A percentile compares a stretch with the other conserved stretches of the same genome.
phyloP scores from a whole-genome alignment of 305 asterid genomes.

The Solanum chacoense region DNA sequence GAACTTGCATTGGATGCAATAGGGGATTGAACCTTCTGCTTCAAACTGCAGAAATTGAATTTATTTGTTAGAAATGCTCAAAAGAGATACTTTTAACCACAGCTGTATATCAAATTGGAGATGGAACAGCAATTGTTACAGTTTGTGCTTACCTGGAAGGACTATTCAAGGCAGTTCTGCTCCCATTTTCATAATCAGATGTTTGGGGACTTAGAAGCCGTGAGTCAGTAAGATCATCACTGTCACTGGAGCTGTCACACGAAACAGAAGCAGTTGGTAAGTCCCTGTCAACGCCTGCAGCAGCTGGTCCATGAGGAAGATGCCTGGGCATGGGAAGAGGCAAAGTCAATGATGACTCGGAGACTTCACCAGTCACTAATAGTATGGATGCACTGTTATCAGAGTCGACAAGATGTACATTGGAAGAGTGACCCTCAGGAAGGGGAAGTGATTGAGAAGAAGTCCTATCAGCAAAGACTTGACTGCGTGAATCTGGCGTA shows the following conservation, averaged over 20 bases:
- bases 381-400: slow-evolving; percentile 43
- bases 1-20: slow-evolving; percentile 42
- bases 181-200: slow-evolving; percentile 57
- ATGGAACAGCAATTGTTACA: slow-evolving; percentile 1
- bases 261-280: slow-evolving; percentile 55
- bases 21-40: slow-evolving; percentile 48
- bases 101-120: background rate
- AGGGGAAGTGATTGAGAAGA: slow-evolving; percentile 80
- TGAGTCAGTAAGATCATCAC: slow-evolving; percentile 76
- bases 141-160: slow-evolving; percentile 55
- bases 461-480: slow-evolving; percentile 81
- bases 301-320: slow-evolving; percentile 51
- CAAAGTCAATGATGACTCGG: slow-evolving; percentile 47
- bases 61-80: slow-evolving; percentile 10
- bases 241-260: slow-evolving; percentile 74
- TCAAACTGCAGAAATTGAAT: slow-evolving; percentile 35
- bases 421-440: slow-evolving; percentile 42
- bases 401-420: slow-evolving; percentile 41
- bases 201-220: slow-evolving; percentile 68
- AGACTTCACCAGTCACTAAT: slow-evolving; percentile 34
- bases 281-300: slow-evolving; percentile 53
- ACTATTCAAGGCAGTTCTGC: slow-evolving; percentile 62
- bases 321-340: slow-evolving; percentile 70
- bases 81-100: background rate
- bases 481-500: slow-evolving; percentile 69